Conservation (phyloP, 2,329 filamentous ascomycete genomes). For the Elsinoe fawcettii region DNA sequence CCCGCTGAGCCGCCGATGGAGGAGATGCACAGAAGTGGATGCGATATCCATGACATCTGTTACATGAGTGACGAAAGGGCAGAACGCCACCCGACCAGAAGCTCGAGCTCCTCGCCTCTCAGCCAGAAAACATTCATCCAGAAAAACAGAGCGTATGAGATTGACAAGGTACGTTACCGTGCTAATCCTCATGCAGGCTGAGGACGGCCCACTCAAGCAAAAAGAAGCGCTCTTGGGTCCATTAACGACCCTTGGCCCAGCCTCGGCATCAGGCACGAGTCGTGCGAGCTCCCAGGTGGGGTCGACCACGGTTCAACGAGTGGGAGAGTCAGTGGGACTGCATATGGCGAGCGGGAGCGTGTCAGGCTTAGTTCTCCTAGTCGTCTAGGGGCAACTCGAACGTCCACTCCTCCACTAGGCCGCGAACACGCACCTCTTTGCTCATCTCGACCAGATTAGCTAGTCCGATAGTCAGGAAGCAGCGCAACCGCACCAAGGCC, state of each 20-base stretch:
- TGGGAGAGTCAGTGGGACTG: constrained; percentile 13
- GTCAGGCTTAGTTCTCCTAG: constrained; percentile 4
- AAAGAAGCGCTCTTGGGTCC: constrained; percentile 12
- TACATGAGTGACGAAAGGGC: neutral
- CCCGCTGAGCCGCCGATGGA: constrained; percentile 8
- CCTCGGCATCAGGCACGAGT: constrained; percentile 10
- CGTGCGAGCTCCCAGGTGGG: neutral
- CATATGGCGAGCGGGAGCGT: neutral
- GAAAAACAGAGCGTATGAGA: constrained; percentile 6
- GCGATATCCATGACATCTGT: neutral
- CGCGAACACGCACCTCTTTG: constrained; percentile 4
- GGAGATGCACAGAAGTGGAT: neutral
- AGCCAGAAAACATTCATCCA: neutral
- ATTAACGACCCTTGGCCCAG: constrained; percentile 1
- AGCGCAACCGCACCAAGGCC: constrained; percentile 5
- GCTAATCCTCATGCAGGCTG: constrained; percentile 10
- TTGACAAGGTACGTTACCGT: constrained; percentile 9
- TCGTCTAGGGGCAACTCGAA: neutral
- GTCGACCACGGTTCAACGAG: neutral
- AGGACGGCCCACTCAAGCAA: constrained; percentile 12
- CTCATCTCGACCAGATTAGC: constrained; percentile 8
- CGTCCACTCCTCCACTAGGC: constrained; percentile 2
- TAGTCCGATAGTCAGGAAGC: neutral
- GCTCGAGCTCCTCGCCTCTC: too few species aligned
- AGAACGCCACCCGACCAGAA: neutral